Evolutionary conservation across 768 basidiomycete genomes (phyloP), one percentile per base, ranked within the genome.

Genomic region (Trametes sanguinea): DNA sequence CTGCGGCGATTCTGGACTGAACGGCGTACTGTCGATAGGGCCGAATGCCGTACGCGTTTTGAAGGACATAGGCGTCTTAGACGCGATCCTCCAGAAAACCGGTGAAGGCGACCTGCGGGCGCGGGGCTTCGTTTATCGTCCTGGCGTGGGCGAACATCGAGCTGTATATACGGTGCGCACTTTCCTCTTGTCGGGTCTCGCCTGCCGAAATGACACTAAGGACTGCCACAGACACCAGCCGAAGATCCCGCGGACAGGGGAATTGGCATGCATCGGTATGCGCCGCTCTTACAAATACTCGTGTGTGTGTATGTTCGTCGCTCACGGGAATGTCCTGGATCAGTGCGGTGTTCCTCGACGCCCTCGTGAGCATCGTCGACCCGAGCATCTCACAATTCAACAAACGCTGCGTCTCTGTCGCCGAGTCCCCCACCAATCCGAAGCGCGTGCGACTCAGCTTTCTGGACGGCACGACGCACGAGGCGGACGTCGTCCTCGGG

Each of bases 21-120:
- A n/a, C n/a, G n/a, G n/a, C n/a, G n/a, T n/a, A n/a, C n/a, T n/a
- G n/a, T n/a, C n/a, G n/a, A n/a, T n/a, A n/a, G n/a, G n/a, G n/a
- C n/a, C n/a, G n/a, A 85, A 86, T 67, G 81, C 80, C 6, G 64
- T 84, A 10, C 76, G 76, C 11, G 80, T 79, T 1, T 68, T 84
- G 29, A 65, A 78, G 40, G 74, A 71, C 5, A 71, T 85, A 16
- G 82, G 80, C 1, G 46, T 84, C 1, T 68, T 80, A 16, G 77
- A 81, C 17, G 71, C 74, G 2, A 69, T 84, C 14, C 67, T 83
- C n/a, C 52, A 71, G 13, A 76, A 69, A 40, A 71, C 77, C 13
- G 77, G 78, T 6, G 73, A 76, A 44, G 62, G 67, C 2, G 64
- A 71, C 30, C 75, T 76, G 22, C 68, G 71, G 8, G 64, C 58